Conservation (phyloP, 352 stramenopile genomes). For the Phytophthora nicotianae region DNA sequence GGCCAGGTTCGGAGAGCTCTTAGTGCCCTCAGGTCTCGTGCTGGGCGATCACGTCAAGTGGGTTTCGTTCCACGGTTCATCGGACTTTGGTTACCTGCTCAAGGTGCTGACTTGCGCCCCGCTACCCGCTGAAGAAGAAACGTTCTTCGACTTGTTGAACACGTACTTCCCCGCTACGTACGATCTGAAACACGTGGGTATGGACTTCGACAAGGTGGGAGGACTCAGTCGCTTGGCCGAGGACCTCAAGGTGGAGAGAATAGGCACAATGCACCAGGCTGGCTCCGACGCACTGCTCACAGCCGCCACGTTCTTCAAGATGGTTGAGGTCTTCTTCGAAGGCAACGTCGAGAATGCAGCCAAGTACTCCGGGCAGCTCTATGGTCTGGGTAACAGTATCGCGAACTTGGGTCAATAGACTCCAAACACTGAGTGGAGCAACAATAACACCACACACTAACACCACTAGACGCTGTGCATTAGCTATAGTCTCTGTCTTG, state of each 20-base stretch:
- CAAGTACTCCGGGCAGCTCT: conserved; percentile 89
- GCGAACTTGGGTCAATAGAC: conserved; percentile 45
- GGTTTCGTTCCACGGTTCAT: conserved; percentile 99
- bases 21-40: conserved; percentile 98
- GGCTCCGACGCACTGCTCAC: conserved; percentile 98
- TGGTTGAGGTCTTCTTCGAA: conserved; percentile 90
- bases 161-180: conserved; percentile 99
- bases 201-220: conserved; percentile 97
- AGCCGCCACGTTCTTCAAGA: conserved; percentile 92
- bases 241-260: conserved; percentile 96
- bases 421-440: no score
- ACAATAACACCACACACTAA: no score
- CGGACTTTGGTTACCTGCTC: conserved; percentile 99
- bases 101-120: conserved; percentile 95
- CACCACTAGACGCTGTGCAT: conserved; percentile 15
- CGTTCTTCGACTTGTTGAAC: conserved; percentile 98
- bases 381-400: conserved; percentile 79
- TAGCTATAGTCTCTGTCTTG: conserved; percentile 14
- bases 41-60: conserved; percentile 99
- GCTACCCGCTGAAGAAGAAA: conserved; percentile 88
- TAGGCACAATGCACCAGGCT: conserved; percentile 99
- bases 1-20: conserved; percentile 96
- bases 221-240: conserved; percentile 97
- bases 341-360: conserved; percentile 80
- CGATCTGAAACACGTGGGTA: conserved; percentile 99